phyloP scores from a whole-genome alignment of 1,284 basidiomycete genomes.

The Puccinia sorghi region DNA sequence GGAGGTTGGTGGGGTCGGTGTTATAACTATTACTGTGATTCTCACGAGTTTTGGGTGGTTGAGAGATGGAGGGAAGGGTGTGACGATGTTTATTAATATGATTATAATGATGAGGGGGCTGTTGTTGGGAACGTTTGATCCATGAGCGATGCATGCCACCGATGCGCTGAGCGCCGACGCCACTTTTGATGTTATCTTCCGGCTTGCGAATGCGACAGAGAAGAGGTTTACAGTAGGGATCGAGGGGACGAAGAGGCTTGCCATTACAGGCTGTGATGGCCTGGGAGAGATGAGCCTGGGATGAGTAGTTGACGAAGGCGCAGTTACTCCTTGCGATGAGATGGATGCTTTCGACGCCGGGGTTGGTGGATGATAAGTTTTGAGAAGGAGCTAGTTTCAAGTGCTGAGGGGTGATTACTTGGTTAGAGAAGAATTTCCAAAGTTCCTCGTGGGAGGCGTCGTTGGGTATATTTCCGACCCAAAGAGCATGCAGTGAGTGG shows the following conservation, averaged over 20 bases:
- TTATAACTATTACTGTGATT: neutral
- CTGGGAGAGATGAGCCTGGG: conserved; percentile 66
- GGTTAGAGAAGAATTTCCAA: conserved; percentile 74
- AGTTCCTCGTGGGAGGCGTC: conserved; percentile 85
- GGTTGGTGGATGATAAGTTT: conserved; percentile 30
- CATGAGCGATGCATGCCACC: conserved; percentile 78
- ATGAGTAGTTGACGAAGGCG: conserved; percentile 85
- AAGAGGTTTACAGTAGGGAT: conserved; percentile 72
- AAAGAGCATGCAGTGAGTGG: conserved; percentile 77
- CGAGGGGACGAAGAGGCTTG: conserved; percentile 66
- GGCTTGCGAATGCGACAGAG: conserved; percentile 81
- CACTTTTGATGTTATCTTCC: conserved; percentile 83
- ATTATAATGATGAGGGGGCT: neutral
- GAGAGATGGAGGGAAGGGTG: neutral
- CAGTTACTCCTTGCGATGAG: conserved; percentile 88
- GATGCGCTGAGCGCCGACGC: conserved; percentile 86
- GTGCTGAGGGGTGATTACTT: conserved; percentile 8
- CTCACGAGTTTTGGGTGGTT: neutral
- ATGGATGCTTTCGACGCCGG: conserved; percentile 82
- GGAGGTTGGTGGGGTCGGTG: neutral
- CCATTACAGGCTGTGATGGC: conserved; percentile 77
- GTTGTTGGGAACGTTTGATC: conserved; percentile 59
- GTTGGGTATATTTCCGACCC: conserved; percentile 81
- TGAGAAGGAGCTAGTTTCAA: conserved; percentile 9
- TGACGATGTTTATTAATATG: neutral